Evolutionary conservation across 305 asterid genomes (phyloP).

Genomic region (Fraxinus baroniana): DNA sequence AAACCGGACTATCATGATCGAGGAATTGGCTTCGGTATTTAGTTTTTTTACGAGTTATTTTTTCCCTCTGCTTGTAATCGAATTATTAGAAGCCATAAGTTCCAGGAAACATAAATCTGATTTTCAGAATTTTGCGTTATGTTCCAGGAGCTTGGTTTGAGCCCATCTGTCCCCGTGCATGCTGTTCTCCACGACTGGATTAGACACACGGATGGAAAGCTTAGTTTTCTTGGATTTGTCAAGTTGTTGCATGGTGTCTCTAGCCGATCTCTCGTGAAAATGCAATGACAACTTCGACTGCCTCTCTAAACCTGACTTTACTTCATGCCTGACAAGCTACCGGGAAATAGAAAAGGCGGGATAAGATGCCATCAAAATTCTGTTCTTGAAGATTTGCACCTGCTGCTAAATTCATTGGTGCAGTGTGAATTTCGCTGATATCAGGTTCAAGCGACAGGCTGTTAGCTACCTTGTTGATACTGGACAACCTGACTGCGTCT

Average conservation of each 20-base stretch:
- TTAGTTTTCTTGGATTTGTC: conserved; percentile 67
- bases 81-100: background rate
- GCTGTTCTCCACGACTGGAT: conserved; percentile 76
- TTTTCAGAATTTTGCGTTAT: conserved; percentile 3
- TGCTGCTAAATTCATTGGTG: background rate
- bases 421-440: background rate
- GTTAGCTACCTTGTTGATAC: background rate
- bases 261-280: conserved; percentile 53
- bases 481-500: background rate
- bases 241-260: conserved; percentile 67
- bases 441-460: background rate
- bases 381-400: conserved; percentile 5
- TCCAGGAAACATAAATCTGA: background rate
- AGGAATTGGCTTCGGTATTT: conserved; percentile 71
- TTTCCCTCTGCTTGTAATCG: background rate
- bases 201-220: conserved; percentile 72
- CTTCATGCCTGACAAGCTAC: background rate
- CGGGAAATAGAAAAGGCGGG: background rate
- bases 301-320: background rate
- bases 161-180: conserved; percentile 69
- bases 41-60: background rate
- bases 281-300: conserved; percentile 29
- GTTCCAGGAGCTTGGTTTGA: conserved; percentile 66
- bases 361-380: conserved; percentile 4
- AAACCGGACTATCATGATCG: conserved; percentile 66